Conservation (phyloP, 2,329 filamentous ascomycete genomes). For the Lachnum nothofagi region DNA sequence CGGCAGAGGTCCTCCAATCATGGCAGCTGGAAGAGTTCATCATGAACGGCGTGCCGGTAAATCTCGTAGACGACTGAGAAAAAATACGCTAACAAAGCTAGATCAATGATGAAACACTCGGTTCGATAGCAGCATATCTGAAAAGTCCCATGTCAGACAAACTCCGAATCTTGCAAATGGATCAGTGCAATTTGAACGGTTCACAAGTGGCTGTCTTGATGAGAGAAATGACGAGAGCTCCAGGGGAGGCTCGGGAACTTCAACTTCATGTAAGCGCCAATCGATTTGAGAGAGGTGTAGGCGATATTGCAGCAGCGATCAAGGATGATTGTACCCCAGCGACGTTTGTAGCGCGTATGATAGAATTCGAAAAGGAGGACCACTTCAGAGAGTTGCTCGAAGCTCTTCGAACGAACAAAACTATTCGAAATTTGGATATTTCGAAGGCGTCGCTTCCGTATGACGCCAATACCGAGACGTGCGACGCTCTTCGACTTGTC, state of each 20-base stretch:
- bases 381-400: slow-evolving; percentile 56
- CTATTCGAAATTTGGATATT: slow-evolving; percentile 60
- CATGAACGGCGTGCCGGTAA: slow-evolving; percentile 55
- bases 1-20: slow-evolving; percentile 58
- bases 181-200: slow-evolving; percentile 62
- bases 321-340: slow-evolving; percentile 51
- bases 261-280: slow-evolving; percentile 61
- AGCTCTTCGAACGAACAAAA: slow-evolving; percentile 57
- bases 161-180: slow-evolving; percentile 57
- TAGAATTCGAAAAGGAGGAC: slow-evolving; percentile 48
- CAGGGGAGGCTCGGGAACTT: slow-evolving; percentile 49
- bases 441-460: slow-evolving; percentile 66
- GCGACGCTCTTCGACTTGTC: slow-evolving; percentile 56
- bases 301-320: slow-evolving; percentile 48
- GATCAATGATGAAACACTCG: slow-evolving; percentile 58
- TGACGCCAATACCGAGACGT: slow-evolving; percentile 63
- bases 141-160: slow-evolving; percentile 54
- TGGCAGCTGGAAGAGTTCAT: slow-evolving; percentile 64
- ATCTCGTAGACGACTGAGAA: slow-evolving; percentile 2
- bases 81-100: slow-evolving; percentile 24
- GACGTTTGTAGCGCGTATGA: slow-evolving; percentile 60
- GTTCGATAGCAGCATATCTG: slow-evolving; percentile 61
- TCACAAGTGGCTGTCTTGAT: slow-evolving; percentile 60
- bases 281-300: slow-evolving; percentile 45
- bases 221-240: slow-evolving; percentile 52